Evolutionary conservation across 164 flowering plant genomes (phyloP).

Genomic region (Warburgia ugandensis): DNA sequence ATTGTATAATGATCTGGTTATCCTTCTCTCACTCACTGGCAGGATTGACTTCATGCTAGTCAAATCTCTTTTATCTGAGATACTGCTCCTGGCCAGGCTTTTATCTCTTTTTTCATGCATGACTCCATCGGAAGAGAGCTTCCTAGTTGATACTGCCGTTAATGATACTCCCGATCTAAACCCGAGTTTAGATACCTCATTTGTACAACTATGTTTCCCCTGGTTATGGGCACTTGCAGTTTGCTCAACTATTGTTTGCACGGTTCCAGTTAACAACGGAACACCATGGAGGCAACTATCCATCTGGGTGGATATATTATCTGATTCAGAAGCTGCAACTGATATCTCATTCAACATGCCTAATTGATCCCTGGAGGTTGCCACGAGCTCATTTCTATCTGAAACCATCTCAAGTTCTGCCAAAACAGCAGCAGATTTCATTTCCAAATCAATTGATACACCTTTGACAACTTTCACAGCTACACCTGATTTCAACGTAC

Average conservation of each 20-base stretch:
- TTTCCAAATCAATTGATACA: neutral
- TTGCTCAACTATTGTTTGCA: conserved; percentile 13
- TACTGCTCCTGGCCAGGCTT: conserved; percentile 2
- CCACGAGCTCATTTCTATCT: conserved; percentile 10
- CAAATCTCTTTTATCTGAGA: neutral
- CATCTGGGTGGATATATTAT: conserved; percentile 5
- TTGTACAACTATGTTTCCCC: conserved; percentile 1
- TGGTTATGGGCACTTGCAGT: neutral
- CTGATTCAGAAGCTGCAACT: conserved; percentile 8
- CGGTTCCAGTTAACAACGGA: conserved; percentile 17
- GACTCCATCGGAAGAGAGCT: neutral
- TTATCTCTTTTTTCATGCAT: neutral
- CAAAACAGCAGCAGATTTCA: neutral
- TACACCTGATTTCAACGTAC: conserved; percentile 31
- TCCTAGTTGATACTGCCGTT: neutral
- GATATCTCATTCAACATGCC: conserved; percentile 4
- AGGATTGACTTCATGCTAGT: neutral
- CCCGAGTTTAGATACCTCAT: neutral
- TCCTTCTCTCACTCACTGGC: neutral
- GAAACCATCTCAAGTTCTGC: neutral
- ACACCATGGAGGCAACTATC: conserved; percentile 17
- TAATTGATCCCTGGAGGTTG: neutral
- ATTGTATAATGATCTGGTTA: neutral
- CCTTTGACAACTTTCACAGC: conserved; percentile 10
- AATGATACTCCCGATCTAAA: neutral